Evolutionary conservation across 495 filamentous ascomycete genomes (phyloP), one percentile per base, ranked within the genome.

Genomic region (Neurospora sp.): DNA sequence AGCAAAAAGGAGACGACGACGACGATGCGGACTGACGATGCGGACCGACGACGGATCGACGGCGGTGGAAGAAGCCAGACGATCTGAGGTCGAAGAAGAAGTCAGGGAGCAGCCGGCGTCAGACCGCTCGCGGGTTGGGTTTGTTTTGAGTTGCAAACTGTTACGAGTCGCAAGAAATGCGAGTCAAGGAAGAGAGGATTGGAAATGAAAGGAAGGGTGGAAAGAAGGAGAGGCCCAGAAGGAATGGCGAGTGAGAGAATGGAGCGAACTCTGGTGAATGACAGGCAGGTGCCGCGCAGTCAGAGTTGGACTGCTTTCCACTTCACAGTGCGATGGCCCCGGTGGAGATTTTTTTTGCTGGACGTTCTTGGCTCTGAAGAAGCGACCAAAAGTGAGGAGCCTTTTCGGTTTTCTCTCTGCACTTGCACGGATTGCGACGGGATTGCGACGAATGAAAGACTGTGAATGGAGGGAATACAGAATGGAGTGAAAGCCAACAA

Each of bases 181-280:
- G 53, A 65, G 71, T 69, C 42, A 31, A 48, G 45, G 69, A 68
- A 70, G 72, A 72, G 39, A 69, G 40, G 69, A 61, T 69, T 72
- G 65, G 40, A 70, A 70, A 48, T 69, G 38, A 69, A 40, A 44
- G 69, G 22, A 71, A 70, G 42, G 69, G 68, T 68, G 71, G 20
- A 73, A 73, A 71, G 68, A 65, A 53, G 53, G 69, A 41, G 75
- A 72, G 70, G 45, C 73, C 72, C 42, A 40, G 75, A 72, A 69
- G 59, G 76, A 72, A 69, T 68, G 76, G 53, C 53, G 27, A 37
- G 53, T 35, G 27, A 65, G 27, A 65, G 27, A 61, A 61, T 61
- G 53, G 53, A 61, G 27, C 53, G 53, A 61, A 61, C 53, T 35
- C 27, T 31, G 9, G 53, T 31, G 53, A 61, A 61, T 61, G 53